Evolutionary conservation across 768 basidiomycete species (phyloP), one percentile per base, ranked within the genome.

Genomic region (Suillus occidentalis): DNA sequence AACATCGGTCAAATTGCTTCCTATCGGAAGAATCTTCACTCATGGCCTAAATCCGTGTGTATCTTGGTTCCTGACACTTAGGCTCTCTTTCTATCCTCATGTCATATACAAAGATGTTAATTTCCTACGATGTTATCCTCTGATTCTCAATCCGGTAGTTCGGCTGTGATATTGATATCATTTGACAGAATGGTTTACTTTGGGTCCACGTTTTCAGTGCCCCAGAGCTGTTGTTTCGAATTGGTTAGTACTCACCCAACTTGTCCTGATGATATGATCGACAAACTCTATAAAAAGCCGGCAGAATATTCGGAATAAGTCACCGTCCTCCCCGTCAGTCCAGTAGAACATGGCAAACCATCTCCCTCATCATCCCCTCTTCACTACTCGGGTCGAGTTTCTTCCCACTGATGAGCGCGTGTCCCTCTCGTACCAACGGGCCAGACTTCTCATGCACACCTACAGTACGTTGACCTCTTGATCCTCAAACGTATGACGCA

Each of bases 401-500:
- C 78, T 85, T 62, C 75, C 81, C 2, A 70, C 70, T 6, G 81
- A 85, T 67, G 82, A 85, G 61, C 78, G 81, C 58, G 77, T 84
- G 25, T 77, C 79, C 13, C 69, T 87, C 4, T 83, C 85, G 1
- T 87, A 86, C 65, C 75, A 82, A 67, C 74, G 85, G 62, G 84
- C 84, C 3, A 79, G 72, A 62, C 74, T 85, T n/a, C 72, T 86
- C 47, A 69, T 84, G 73, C 79, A 80, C 59, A 83, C 84, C 31
- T 82, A 85, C 70, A 71, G 85, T 84, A 61, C 69, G 82, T 64
- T 36, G 28, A 13, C 22, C 25, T 71, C 53, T 14, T 34, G 28
- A 6, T 60, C 39, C 64, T 47, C 22, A 55, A 49, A 60, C 20
- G 61, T 18, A 36, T 28, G 13, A 49, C 43, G 10, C 25, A 58